phyloP scores from a whole-genome alignment of 768 basidiomycete genomes.

The Astraeus odoratus region DNA sequence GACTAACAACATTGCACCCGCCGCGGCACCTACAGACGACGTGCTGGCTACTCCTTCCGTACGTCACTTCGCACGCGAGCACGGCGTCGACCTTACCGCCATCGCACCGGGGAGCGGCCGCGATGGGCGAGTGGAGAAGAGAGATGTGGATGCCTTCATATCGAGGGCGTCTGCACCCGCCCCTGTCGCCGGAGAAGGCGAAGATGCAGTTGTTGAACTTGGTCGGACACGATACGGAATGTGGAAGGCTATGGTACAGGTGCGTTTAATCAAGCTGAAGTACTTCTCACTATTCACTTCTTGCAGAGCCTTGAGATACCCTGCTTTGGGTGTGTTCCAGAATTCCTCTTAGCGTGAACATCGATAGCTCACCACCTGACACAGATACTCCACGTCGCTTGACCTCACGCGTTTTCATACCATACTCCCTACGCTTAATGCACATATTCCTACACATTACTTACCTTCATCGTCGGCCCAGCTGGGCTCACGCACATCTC shows the following conservation, averaged over 20 bases:
- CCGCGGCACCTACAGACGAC: slow-evolving; percentile 19
- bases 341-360: background rate
- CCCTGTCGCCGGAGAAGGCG: background rate
- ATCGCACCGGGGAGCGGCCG: slow-evolving; percentile 67
- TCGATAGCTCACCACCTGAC: slow-evolving; percentile 1
- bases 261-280: slow-evolving; percentile 18
- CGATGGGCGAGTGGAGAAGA: slow-evolving; percentile 66
- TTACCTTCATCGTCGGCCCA: slow-evolving; percentile 35
- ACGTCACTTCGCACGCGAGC: slow-evolving; percentile 66
- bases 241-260: slow-evolving; percentile 90
- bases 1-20: slow-evolving; percentile 25
- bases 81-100: slow-evolving; percentile 50
- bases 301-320: slow-evolving; percentile 76
- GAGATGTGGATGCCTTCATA: slow-evolving; percentile 64
- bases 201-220: slow-evolving; percentile 61
- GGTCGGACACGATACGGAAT: slow-evolving; percentile 74
- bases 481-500: slow-evolving; percentile 13
- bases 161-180: slow-evolving; percentile 8
- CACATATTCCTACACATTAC: slow-evolving; percentile 59
- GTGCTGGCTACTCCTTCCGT: slow-evolving; percentile 73
- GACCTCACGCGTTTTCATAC: slow-evolving; percentile 67
- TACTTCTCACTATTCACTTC: background rate
- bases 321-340: slow-evolving; percentile 61
- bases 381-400: slow-evolving; percentile 65
- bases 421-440: slow-evolving; percentile 56